Conservation (phyloP, 306 rosid species). For the Glycyrrhiza uralensis region DNA sequence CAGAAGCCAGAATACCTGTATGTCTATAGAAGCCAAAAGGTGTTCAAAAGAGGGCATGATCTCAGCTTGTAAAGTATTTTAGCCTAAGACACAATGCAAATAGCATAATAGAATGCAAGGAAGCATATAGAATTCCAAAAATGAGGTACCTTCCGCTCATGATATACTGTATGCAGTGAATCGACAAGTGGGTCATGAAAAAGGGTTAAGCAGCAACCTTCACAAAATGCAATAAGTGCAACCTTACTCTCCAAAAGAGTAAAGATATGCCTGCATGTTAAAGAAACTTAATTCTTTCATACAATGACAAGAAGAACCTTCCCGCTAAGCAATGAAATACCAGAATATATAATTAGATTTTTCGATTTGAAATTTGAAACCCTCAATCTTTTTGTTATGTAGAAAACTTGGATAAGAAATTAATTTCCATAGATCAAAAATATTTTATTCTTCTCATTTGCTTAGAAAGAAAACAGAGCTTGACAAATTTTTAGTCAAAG, state of each 20-base stretch:
- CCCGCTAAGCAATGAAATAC: neutral
- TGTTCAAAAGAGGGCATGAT: conserved; percentile 80
- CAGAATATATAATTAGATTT: conserved; percentile 5
- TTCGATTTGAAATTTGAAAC: conserved; percentile 9
- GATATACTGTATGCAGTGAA: conserved; percentile 68
- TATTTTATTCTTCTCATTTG: conserved; percentile 6
- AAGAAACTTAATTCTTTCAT: conserved; percentile 14
- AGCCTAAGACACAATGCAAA: conserved; percentile 27
- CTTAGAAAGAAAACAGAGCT: neutral
- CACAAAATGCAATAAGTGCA: conserved; percentile 76
- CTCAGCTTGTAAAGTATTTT: conserved; percentile 64
- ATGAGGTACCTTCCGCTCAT: conserved; percentile 79
- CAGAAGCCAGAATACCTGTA: too few relatives aligned
- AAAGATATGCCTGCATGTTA: conserved; percentile 67
- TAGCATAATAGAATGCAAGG: conserved; percentile 7
- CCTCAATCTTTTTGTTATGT: neutral
- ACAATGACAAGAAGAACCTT: neutral
- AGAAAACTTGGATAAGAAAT: conserved; percentile 1
- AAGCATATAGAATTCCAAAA: neutral
- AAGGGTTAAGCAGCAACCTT: conserved; percentile 81
- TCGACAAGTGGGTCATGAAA: conserved; percentile 78
- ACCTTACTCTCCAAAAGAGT: conserved; percentile 70
- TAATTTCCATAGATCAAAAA: neutral
- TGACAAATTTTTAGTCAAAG: neutral
- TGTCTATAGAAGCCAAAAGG: conserved; percentile 71